These are phyloP conservation scores for Cyberlindnera petersonii DNA, from an alignment of 805 yeast genomes.

Conservation along the genomic window DNA sequence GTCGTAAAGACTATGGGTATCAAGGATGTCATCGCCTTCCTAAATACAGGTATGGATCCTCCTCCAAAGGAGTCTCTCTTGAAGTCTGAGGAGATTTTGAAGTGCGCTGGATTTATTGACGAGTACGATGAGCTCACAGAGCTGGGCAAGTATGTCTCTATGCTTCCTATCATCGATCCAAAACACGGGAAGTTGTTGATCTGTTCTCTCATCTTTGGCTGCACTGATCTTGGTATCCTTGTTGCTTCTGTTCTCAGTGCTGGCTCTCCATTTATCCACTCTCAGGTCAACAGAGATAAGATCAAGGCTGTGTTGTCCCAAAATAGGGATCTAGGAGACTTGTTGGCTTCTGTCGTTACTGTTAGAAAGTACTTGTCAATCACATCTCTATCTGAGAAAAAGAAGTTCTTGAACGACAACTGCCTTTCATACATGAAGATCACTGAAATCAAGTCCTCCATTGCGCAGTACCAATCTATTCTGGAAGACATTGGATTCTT, in stretches of 20 bases:
- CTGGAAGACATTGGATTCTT: slow-evolving; percentile 76
- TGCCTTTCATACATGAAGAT: slow-evolving; percentile 59
- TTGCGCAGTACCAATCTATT: slow-evolving; percentile 64
- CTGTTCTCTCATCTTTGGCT: slow-evolving; percentile 77
- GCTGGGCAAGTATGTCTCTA: slow-evolving; percentile 73
- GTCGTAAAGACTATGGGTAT: slow-evolving; percentile 89
- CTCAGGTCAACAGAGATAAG: slow-evolving; percentile 59
- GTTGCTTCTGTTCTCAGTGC: slow-evolving; percentile 73
- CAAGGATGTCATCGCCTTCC: slow-evolving; percentile 61
- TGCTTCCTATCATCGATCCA: slow-evolving; percentile 79
- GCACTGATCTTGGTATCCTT: slow-evolving; percentile 72
- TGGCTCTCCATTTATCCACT: slow-evolving; percentile 69
- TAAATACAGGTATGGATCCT: slow-evolving; percentile 75
- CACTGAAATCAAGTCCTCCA: slow-evolving; percentile 67
- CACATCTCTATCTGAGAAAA: slow-evolving; percentile 27
- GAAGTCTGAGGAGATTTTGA: slow-evolving; percentile 44
- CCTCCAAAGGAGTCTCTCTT: slow-evolving; percentile 46
- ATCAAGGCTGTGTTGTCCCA: slow-evolving; percentile 43
- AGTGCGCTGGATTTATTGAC: slow-evolving; percentile 69
- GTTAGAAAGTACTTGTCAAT: slow-evolving; percentile 46
- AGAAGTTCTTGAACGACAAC: slow-evolving; percentile 51
- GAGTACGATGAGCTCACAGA: slow-evolving; percentile 54
- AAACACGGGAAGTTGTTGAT: slow-evolving; percentile 80
- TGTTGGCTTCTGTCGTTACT: slow-evolving; percentile 62
- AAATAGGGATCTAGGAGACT: slow-evolving; percentile 62